Base-by-base conservation (phyloP, 2,329 filamentous ascomycete genomes). In the Ophiostoma sp. region DNA sequence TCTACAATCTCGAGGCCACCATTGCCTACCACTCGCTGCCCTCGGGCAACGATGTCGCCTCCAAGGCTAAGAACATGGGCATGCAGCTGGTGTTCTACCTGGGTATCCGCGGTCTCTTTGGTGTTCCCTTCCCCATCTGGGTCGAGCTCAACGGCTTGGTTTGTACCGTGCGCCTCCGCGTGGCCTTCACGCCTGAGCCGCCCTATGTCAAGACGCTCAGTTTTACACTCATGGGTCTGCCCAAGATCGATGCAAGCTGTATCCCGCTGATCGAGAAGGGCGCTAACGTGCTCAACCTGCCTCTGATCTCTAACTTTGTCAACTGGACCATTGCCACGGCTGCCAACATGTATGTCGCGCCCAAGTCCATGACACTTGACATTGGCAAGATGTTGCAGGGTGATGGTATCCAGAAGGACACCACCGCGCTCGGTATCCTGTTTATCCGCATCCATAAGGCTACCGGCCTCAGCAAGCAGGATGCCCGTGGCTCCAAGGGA, bases 31-130 rank as follows among this genome's bases (percentile, higher is more conserved):
- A 98, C 79, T 93, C 95, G 11, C 90, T 91, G 80, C 94, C 94
- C 15, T 91, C 89, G 2, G 87, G 89, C 5, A 85, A 86, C 73
- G 88, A 91, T 66, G 87, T 94, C 17, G 92, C 93, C 2, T 92
- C 93, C 63, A 96, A 95, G 82, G 94, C 94, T 6, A 89, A 92
- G 77, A 98, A 98, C 80, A 97, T 98, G 93, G 95, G 97, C 79
- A 97, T 98, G 94, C 92, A 97, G 78, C 83, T 98, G 17, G 89
- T 98, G 9, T 98, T 99, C 81, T 98, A 98, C 76, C 87, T 98
- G 0, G 96, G 96, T 73, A 85, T 97, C 79, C 94, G 93, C 79
- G 95, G 95, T 0, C 85, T 98, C 5, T 96, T 98, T 77, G 95
- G 95, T 36, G 91, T 97, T 0, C 94, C 94, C 0, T 85, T 97